phyloP scores from a whole-genome alignment of 768 basidiomycete genomes.

The Suillus plorans region DNA sequence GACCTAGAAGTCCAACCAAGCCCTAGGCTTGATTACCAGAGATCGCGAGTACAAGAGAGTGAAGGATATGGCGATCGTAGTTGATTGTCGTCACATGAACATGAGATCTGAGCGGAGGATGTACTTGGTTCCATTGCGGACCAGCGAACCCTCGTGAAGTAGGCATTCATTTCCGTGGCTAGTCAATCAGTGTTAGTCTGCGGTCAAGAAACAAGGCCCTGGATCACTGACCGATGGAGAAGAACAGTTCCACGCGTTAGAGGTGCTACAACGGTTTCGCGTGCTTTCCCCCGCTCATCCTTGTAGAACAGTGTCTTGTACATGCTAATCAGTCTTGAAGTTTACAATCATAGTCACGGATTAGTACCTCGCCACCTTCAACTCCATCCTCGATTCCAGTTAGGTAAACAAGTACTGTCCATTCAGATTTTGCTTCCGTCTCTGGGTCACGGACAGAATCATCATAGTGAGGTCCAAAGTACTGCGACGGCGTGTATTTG shows the following conservation, averaged over 20 bases:
- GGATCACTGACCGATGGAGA: conserved; percentile 53
- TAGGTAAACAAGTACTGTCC: conserved; percentile 76
- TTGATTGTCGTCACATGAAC: conserved; percentile 40
- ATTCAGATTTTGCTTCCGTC: conserved; percentile 67
- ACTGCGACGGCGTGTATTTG: conserved; percentile 60
- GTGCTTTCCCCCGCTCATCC: conserved; percentile 48
- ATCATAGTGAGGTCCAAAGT: conserved; percentile 79
- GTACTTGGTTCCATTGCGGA: conserved; percentile 62
- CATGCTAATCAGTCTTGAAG: neutral
- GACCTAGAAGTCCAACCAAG: neutral
- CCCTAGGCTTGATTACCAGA: neutral
- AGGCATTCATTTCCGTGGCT: conserved; percentile 75
- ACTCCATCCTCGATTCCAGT: conserved; percentile 73
- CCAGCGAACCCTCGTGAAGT: conserved; percentile 69
- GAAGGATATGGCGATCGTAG: neutral
- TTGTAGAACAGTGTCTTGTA: conserved; percentile 70
- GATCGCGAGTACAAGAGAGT: neutral
- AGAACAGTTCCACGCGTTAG: conserved; percentile 63
- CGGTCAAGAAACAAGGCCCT: neutral
- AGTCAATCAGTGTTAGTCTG: conserved; percentile 11
- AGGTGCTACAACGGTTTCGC: conserved; percentile 50
- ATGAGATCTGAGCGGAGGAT: conserved; percentile 72
- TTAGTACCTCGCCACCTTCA: conserved; percentile 61
- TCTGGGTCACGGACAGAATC: conserved; percentile 60
- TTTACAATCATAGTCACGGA: neutral